These are phyloP conservation scores for Saccharomycopsis sp. DNA, from an alignment of 805 yeast species.

Conservation along the genomic window DNA sequence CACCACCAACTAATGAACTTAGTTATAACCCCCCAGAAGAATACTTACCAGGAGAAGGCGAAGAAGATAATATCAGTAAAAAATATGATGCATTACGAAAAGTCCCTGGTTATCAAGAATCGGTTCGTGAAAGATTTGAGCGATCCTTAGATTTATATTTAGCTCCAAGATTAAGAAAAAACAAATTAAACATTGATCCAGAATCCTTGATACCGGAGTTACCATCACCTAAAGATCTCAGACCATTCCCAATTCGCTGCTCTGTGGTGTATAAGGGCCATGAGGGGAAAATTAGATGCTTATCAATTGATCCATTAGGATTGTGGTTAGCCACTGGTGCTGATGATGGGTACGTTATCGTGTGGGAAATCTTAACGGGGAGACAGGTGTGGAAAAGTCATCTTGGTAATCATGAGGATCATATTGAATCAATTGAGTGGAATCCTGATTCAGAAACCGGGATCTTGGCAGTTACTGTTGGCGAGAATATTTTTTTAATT, in stretches of 20 bases:
- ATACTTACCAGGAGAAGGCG: conserved; percentile 76
- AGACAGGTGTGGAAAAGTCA: conserved; percentile 76
- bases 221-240: conserved; percentile 92
- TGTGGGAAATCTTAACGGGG: conserved; percentile 97
- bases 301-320: conserved; percentile 84
- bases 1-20: conserved; percentile 96
- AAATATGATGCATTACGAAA: conserved; percentile 76
- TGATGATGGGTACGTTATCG: conserved; percentile 89
- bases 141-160: conserved; percentile 87
- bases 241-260: conserved; percentile 92
- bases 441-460: conserved; percentile 72
- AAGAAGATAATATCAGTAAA: conserved; percentile 72
- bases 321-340: conserved; percentile 96
- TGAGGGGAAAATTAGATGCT: conserved; percentile 68
- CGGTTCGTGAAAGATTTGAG: conserved; percentile 86
- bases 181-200: conserved; percentile 89
- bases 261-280: conserved; percentile 85
- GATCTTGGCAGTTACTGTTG: conserved; percentile 78
- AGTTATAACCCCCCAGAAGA: conserved; percentile 97
- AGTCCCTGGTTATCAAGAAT: conserved; percentile 88
- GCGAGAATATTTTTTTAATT: conserved; percentile 67
- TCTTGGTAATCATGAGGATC: conserved; percentile 48
- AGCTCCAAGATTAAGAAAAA: conserved; percentile 92
- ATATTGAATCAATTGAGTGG: conserved; percentile 81
- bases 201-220: conserved; percentile 92